Conservation (phyloP, 805 yeast genomes). For the Myxozyma mucilagina region DNA sequence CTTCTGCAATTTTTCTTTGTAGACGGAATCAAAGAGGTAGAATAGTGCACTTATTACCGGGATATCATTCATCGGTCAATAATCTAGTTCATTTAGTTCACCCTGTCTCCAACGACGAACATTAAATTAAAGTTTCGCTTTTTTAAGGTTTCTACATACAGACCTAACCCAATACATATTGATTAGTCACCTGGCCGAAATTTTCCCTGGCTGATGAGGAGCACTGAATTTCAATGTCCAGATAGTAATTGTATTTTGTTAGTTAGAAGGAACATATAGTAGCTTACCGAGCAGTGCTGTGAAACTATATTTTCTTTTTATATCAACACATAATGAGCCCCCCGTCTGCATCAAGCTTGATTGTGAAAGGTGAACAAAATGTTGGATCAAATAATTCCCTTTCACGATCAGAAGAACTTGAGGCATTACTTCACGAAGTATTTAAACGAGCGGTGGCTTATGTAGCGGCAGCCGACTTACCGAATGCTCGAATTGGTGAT, state of each 20-base stretch:
- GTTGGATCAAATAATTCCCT: neutral
- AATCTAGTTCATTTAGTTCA: too few species aligned
- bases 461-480: conserved; percentile 49
- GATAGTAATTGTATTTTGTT: too few species aligned
- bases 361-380: neutral
- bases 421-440: conserved; percentile 49
- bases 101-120: too few species aligned
- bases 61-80: neutral
- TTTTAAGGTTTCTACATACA: neutral
- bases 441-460: conserved; percentile 53
- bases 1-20: neutral
- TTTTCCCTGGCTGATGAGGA: neutral
- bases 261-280: too few species aligned
- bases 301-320: neutral
- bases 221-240: neutral
- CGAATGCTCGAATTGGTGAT: conserved; percentile 49
- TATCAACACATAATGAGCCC: conserved; percentile 1
- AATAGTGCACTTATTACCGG: neutral
- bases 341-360: neutral
- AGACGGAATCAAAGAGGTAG: neutral
- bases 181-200: neutral
- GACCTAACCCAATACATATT: conserved; percentile 2
- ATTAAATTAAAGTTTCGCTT: conserved; percentile 2
- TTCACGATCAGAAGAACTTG: conserved; percentile 51
- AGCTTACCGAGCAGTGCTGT: too few species aligned